Percentiles rank a stretch among this genome's conserved stretches.
phyloP scores from a whole-genome alignment of 257 asterid genomes.

The Mitragyna speciosa region DNA sequence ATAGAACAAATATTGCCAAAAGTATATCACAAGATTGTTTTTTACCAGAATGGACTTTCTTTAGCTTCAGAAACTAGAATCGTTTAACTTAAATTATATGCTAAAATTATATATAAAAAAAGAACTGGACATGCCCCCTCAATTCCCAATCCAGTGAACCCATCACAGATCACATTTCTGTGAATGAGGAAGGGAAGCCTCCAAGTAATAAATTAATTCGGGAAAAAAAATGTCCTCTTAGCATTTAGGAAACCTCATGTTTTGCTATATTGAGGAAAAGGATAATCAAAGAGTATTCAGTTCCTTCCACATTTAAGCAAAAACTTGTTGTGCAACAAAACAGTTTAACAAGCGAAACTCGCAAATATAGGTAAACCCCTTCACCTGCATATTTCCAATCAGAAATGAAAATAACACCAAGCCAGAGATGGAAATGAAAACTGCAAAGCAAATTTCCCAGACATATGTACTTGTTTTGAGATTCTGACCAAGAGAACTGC shows the following conservation, averaged over 20 bases:
- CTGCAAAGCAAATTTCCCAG: slow-evolving; percentile 97
- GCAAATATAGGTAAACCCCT: slow-evolving; percentile 5
- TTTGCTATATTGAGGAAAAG: background rate
- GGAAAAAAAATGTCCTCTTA: background rate
- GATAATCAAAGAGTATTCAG: background rate
- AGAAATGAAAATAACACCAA: slow-evolving; percentile 91
- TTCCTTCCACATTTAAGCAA: background rate
- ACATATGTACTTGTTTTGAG: slow-evolving; percentile 86
- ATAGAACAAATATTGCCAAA: background rate
- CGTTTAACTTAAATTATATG: background rate
- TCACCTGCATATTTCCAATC: slow-evolving; percentile 99
- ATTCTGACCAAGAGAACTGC: slow-evolving; percentile 99
- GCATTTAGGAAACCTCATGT: background rate
- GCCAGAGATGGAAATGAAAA: slow-evolving; percentile 85
- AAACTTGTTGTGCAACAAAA: background rate
- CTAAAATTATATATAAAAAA: background rate
- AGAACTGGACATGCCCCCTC: background rate
- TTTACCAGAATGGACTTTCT: background rate
- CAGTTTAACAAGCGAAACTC: background rate
- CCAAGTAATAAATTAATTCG: background rate
- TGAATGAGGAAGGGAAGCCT: background rate
- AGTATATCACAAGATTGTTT: background rate
- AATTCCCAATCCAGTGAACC: background rate
- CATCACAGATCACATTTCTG: background rate
- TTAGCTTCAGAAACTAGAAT: background rate